Percentiles rank a stretch among this genome's conserved stretches.
Evolutionary conservation across 2,329 filamentous ascomycete species (phyloP).

Genomic region (Blumeriella jaapii): DNA sequence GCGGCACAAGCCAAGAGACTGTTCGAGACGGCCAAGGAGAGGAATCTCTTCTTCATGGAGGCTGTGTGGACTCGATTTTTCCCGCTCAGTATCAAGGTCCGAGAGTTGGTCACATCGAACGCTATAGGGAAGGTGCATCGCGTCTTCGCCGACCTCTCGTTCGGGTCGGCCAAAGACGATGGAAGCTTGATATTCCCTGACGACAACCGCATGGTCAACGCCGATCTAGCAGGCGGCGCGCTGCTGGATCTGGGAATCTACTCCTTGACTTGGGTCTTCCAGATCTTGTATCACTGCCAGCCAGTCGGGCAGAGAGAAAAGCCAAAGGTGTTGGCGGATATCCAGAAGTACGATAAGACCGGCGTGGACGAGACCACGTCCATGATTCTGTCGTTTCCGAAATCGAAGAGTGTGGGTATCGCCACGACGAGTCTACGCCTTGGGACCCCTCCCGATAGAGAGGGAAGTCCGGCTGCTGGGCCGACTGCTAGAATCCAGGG

Average conservation of each 20-base stretch:
- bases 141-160: slow-evolving; percentile 30
- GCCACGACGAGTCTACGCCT: slow-evolving; percentile 32
- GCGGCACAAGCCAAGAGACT: slow-evolving; percentile 50
- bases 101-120: slow-evolving; percentile 34
- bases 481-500: slow-evolving; percentile 53
- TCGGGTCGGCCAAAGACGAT: slow-evolving; percentile 40
- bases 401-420: slow-evolving; percentile 47
- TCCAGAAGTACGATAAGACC: slow-evolving; percentile 46
- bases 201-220: slow-evolving; percentile 54
- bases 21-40: slow-evolving; percentile 46
- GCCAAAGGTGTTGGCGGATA: slow-evolving; percentile 44
- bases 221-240: slow-evolving; percentile 54
- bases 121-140: slow-evolving; percentile 35
- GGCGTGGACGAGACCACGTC: slow-evolving; percentile 53
- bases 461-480: slow-evolving; percentile 35
- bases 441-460: slow-evolving; percentile 29
- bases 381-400: slow-evolving; percentile 50
- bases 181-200: slow-evolving; percentile 32
- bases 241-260: slow-evolving; percentile 62
- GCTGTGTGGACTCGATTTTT: slow-evolving; percentile 64
- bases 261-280: slow-evolving; percentile 59
- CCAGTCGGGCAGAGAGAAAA: slow-evolving; percentile 31
- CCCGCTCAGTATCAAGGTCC: slow-evolving; percentile 48
- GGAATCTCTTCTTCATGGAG: slow-evolving; percentile 51
- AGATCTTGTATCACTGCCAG: slow-evolving; percentile 57